Conservation (phyloP, 2,329 filamentous ascomycete species). For the Blumeriella jaapii region DNA sequence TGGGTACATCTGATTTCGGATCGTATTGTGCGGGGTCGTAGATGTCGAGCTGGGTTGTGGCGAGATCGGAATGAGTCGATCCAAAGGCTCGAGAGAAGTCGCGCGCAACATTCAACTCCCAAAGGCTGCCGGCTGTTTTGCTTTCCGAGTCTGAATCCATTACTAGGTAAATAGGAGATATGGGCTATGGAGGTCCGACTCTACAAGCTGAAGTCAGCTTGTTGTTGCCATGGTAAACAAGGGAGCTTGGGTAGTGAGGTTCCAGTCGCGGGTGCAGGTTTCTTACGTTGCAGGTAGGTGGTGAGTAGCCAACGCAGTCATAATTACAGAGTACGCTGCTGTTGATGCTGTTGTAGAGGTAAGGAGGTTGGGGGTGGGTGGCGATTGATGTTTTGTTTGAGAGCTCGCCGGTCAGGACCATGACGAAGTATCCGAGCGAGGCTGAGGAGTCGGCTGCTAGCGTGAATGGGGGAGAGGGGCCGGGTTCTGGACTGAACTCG, state of each 20-base stretch:
- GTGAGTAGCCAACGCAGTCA: not conserved
- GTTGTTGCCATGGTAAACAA: no score
- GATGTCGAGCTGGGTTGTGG: conserved; percentile 1
- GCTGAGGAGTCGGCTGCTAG: no score
- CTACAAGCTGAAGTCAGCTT: not conserved
- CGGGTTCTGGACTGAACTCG: no score
- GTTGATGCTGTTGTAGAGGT: no score
- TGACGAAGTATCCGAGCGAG: no score
- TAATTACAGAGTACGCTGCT: no score
- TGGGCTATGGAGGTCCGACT: not conserved
- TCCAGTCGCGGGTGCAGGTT: no score
- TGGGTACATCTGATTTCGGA: conserved; percentile 8
- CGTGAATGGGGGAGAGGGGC: no score
- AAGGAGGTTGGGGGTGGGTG: no score
- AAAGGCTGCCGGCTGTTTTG: conserved; percentile 1
- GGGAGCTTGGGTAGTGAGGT: not conserved
- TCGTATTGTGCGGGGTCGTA: conserved; percentile 9
- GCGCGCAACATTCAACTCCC: conserved; percentile 6
- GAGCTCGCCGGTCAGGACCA: no score
- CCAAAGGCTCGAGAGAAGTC: conserved; percentile 6
- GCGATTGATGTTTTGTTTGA: no score
- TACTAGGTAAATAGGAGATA: no score
- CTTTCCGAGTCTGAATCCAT: conserved; percentile 8
- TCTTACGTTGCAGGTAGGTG: not conserved
- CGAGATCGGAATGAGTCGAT: conserved; percentile 1